These are phyloP conservation scores for Eutypa lata DNA, from an alignment of 2,329 filamentous ascomycete genomes.

Conservation along the genomic window DNA sequence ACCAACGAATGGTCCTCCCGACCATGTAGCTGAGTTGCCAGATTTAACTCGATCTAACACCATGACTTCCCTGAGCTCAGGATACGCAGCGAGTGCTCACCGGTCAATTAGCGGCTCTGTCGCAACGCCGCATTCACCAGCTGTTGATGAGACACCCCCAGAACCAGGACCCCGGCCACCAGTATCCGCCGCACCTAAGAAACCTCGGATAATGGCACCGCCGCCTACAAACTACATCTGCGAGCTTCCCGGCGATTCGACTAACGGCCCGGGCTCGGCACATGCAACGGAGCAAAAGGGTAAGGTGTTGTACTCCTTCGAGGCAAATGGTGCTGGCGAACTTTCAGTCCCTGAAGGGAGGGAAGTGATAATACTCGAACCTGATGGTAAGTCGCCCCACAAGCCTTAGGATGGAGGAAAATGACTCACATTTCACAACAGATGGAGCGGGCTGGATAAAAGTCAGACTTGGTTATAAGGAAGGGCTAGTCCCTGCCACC, in stretches of 20 bases:
- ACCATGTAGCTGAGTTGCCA: slow-evolving; percentile 60
- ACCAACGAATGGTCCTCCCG: slow-evolving; percentile 43
- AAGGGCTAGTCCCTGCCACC: slow-evolving; percentile 82
- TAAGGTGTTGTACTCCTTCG: slow-evolving; percentile 87
- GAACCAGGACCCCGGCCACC: slow-evolving; percentile 46
- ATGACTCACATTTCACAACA: slow-evolving; percentile 37
- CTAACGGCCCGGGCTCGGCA: slow-evolving; percentile 38
- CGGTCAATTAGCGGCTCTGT: slow-evolving; percentile 66
- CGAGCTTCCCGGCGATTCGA: slow-evolving; percentile 54
- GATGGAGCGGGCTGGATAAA: slow-evolving; percentile 92
- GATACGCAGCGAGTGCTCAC: slow-evolving; percentile 76
- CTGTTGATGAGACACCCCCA: slow-evolving; percentile 45
- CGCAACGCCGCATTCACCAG: slow-evolving; percentile 40
- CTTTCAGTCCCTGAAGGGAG: slow-evolving; percentile 75
- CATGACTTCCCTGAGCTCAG: slow-evolving; percentile 85
- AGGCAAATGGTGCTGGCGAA: slow-evolving; percentile 77
- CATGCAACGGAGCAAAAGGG: slow-evolving; percentile 60
- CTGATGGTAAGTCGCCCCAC: slow-evolving; percentile 69
- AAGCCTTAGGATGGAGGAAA: slow-evolving; percentile 4
- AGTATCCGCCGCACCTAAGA: slow-evolving; percentile 42
- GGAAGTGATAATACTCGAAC: slow-evolving; percentile 74
- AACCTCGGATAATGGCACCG: slow-evolving; percentile 78
- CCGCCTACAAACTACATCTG: slow-evolving; percentile 80
- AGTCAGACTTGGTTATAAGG: slow-evolving; percentile 69
- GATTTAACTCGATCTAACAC: slow-evolving; percentile 77